Evolutionary conservation across 2,329 filamentous ascomycete species (phyloP).

Genomic region (Tolypocladium amazonense): DNA sequence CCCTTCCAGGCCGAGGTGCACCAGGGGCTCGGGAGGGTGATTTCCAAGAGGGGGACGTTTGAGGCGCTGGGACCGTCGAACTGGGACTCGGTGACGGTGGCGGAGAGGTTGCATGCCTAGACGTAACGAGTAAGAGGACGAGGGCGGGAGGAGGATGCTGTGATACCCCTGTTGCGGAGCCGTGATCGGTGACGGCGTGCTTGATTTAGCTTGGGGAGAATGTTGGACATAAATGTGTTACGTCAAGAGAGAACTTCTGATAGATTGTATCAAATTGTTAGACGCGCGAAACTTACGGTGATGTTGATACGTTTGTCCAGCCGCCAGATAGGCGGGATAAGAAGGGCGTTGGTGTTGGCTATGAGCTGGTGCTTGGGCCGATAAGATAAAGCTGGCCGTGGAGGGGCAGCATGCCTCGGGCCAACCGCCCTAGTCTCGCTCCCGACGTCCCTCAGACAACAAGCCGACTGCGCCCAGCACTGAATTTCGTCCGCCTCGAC

Average conservation of each 20-base stretch:
- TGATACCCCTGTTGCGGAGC: conserved; percentile 12
- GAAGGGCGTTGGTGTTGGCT: background rate
- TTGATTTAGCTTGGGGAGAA: no score
- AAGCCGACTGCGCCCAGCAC: background rate
- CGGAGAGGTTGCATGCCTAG: conserved; percentile 17
- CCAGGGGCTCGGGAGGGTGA: conserved; percentile 68
- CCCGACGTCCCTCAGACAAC: background rate
- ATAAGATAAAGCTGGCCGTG: background rate
- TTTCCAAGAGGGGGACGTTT: conserved; percentile 66
- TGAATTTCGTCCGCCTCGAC: background rate
- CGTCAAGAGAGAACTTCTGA: background rate
- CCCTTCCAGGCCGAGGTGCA: conserved; percentile 90
- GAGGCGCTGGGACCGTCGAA: conserved; percentile 48
- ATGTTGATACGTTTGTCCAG: no score
- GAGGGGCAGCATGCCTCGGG: background rate
- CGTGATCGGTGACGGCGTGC: background rate
- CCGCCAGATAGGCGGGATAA: background rate
- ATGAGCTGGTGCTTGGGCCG: background rate
- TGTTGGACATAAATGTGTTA: background rate
- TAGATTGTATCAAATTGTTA: background rate
- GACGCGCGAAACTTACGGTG: no score
- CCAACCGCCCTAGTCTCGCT: background rate
- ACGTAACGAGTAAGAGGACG: background rate
- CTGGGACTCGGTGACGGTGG: conserved; percentile 33
- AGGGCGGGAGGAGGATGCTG: background rate